Percentiles rank a stretch among this genome's conserved stretches.
These are phyloP conservation scores for Athelia psychrophila DNA, from an alignment of 1,284 basidiomycete species.

Conservation along the genomic window DNA sequence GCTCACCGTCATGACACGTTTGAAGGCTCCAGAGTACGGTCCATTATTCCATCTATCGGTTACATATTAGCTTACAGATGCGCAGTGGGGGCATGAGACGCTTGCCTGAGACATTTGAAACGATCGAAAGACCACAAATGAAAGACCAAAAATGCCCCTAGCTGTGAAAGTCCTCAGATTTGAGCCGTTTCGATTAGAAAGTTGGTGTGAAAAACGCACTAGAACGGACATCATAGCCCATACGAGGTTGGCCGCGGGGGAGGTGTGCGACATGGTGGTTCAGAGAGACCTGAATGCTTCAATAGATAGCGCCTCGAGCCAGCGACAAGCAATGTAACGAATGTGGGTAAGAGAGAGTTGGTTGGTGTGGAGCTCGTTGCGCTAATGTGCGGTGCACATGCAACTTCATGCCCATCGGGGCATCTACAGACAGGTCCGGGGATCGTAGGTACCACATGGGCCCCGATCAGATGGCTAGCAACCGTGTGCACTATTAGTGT, in stretches of 20 bases:
- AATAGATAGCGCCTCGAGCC: neutral
- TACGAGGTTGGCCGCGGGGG: slow-evolving; percentile 55
- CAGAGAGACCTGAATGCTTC: too few relatives aligned
- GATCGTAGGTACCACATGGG: too few relatives aligned
- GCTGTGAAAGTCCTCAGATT: slow-evolving; percentile 29
- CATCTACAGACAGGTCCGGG: too few relatives aligned
- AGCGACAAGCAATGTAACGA: neutral
- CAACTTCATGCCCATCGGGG: too few relatives aligned
- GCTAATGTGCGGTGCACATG: too few relatives aligned
- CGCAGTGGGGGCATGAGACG: slow-evolving; percentile 2
- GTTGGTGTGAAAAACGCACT: slow-evolving; percentile 36
- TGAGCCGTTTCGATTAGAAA: slow-evolving; percentile 1
- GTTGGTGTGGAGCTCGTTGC: too few relatives aligned
- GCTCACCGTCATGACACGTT: slow-evolving; percentile 76
- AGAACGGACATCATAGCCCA: slow-evolving; percentile 55
- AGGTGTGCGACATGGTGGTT: slow-evolving; percentile 57
- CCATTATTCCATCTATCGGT: slow-evolving; percentile 62
- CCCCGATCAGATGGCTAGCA: too few relatives aligned
- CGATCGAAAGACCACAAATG: slow-evolving; percentile 78
- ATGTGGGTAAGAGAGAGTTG: neutral
- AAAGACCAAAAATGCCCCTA: slow-evolving; percentile 60
- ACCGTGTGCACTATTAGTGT: too few relatives aligned
- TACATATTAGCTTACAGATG: neutral
- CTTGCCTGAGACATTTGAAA: slow-evolving; percentile 68
- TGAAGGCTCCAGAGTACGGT: slow-evolving; percentile 66